Evolutionary conservation across 257 asterid genomes (phyloP).

Genomic region (Solanum gracilifrons): DNA sequence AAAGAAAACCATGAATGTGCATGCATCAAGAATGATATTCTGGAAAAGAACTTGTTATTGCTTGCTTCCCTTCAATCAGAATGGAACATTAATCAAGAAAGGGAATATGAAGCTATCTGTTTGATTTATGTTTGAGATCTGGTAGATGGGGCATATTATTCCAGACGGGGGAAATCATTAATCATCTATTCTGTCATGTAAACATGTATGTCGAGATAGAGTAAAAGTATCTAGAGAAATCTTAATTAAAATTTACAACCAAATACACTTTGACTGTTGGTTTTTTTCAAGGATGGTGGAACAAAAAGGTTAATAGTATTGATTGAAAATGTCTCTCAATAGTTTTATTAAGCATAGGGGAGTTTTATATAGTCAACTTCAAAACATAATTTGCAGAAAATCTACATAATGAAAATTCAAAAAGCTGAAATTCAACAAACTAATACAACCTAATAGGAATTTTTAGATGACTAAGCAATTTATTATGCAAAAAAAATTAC

Average conservation of each 20-base stretch:
- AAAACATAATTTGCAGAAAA: not conserved
- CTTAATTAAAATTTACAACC: not conserved
- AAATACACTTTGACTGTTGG: not conserved
- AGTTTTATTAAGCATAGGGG: not conserved
- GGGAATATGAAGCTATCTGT: not conserved
- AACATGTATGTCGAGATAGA: not conserved
- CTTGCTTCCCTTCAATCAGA: not conserved
- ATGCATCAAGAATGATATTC: not conserved
- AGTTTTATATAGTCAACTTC: not conserved
- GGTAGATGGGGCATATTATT: not conserved
- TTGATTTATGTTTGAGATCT: not conserved
- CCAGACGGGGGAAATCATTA: not conserved
- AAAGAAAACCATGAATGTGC: not conserved
- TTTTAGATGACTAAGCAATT: not conserved
- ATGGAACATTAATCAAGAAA: not conserved
- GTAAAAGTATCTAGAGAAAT: not conserved
- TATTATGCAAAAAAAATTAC: not conserved
- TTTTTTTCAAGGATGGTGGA: not conserved
- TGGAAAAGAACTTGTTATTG: not conserved
- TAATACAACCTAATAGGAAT: not conserved
- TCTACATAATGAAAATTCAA: not conserved
- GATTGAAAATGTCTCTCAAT: not conserved
- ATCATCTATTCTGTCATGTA: not conserved
- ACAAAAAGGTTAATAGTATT: not conserved
- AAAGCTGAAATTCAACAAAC: not conserved